Conservation (phyloP, 495 filamentous ascomycete genomes). For the Talaromyces thailandensis region DNA sequence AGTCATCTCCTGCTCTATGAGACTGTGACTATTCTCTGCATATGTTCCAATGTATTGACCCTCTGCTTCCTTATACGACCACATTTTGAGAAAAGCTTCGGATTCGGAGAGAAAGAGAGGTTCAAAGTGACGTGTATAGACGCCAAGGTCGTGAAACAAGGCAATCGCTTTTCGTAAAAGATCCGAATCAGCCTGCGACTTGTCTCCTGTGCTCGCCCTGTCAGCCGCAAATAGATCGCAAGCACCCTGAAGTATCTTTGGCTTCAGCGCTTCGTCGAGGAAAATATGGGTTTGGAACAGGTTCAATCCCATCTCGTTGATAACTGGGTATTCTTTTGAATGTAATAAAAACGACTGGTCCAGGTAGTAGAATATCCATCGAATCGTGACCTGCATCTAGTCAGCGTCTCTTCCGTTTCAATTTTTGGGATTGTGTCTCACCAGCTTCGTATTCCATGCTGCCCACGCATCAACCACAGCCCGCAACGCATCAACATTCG, state of each 20-base stretch:
- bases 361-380: conserved; percentile 84
- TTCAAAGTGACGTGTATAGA: conserved; percentile 75
- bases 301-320: conserved; percentile 52
- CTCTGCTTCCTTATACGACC: conserved; percentile 52
- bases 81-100: conserved; percentile 49
- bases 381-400: conserved; percentile 52
- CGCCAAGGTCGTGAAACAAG: conserved; percentile 71
- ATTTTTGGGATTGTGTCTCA: conserved; percentile 24
- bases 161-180: conserved; percentile 63
- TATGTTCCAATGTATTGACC: conserved; percentile 56
- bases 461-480: conserved; percentile 63
- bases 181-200: conserved; percentile 28
- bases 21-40: conserved; percentile 51
- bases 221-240: conserved; percentile 70
- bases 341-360: conserved; percentile 82
- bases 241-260: conserved; percentile 57
- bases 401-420: not conserved
- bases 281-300: conserved; percentile 49
- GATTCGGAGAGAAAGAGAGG: conserved; percentile 61
- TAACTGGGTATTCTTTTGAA: conserved; percentile 40
- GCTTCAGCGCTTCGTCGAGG: conserved; percentile 39
- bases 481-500: conserved; percentile 53
- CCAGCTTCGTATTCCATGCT: conserved; percentile 69
- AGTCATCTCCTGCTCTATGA: conserved; percentile 60
- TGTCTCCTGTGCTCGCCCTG: conserved; percentile 39